Percentiles rank a stretch among this genome's conserved stretches.
phyloP scores from a whole-genome alignment of 2,329 filamentous ascomycete genomes.

The Phialocephala sp. region DNA sequence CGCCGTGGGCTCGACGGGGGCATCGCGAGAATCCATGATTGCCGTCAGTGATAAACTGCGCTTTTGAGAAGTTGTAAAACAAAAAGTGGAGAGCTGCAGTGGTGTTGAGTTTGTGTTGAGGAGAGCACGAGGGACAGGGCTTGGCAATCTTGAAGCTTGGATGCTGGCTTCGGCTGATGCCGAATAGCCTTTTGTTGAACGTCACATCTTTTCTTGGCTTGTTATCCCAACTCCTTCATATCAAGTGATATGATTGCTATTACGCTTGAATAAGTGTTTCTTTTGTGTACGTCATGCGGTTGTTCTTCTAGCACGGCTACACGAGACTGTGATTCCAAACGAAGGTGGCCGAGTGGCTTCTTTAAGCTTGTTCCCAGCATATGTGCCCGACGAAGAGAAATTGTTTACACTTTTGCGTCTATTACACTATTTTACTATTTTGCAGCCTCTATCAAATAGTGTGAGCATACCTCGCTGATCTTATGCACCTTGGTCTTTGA shows the following conservation, averaged over 20 bases:
- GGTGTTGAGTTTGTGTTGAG: constrained; percentile 8
- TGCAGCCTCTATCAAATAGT: not conserved
- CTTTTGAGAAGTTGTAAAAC: not conserved
- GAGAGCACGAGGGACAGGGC: not conserved
- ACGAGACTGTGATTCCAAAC: too few species aligned
- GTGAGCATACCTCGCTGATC: not conserved
- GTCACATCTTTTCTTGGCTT: not conserved
- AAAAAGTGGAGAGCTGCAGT: not conserved
- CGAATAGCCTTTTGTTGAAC: not conserved
- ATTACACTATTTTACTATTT: not conserved
- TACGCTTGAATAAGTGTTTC: not conserved
- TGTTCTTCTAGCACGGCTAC: not conserved
- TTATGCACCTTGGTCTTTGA: not conserved
- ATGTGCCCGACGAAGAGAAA: not conserved
- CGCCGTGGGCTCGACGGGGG: constrained; percentile 17
- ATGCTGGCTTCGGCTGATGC: not conserved
- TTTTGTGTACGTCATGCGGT: not conserved
- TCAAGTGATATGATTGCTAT: not conserved
- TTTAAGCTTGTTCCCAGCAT: not conserved
- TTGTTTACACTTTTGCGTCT: not conserved
- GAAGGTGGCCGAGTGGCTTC: not conserved
- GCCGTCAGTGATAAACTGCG: not conserved
- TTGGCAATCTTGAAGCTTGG: constrained; percentile 6
- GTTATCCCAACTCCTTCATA: not conserved
- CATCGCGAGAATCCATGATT: constrained; percentile 23